Evolutionary conservation across 2,329 filamentous ascomycete genomes (phyloP).

Genomic region (Colletotrichum agaves): DNA sequence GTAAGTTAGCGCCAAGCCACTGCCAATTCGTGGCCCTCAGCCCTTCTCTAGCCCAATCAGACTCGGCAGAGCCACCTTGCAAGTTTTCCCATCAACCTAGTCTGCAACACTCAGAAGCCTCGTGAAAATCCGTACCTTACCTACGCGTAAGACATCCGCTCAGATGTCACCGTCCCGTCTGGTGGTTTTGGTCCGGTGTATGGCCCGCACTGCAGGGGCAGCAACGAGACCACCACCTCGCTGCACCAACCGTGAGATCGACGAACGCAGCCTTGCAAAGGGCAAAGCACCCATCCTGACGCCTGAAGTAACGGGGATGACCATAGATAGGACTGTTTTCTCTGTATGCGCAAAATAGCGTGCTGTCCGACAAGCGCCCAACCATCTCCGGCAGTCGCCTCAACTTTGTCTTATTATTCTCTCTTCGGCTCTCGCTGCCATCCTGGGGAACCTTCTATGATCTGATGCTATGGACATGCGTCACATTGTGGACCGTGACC

Average conservation of each 20-base stretch:
- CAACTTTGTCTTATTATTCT: constrained; percentile 17
- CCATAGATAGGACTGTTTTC: too few relatives aligned
- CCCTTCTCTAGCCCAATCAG: constrained; percentile 21
- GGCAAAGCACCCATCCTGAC: not conserved
- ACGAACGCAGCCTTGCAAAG: constrained; percentile 28
- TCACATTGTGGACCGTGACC: constrained; percentile 25
- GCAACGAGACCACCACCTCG: constrained; percentile 7
- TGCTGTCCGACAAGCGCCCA: not conserved
- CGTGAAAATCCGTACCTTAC: not conserved
- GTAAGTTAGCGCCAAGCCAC: constrained; percentile 29
- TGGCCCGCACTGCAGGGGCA: not conserved
- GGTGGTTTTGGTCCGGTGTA: not conserved
- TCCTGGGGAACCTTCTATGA: constrained; percentile 29
- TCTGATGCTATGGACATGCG: constrained; percentile 15
- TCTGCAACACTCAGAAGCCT: constrained; percentile 20
- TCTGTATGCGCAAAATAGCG: not conserved
- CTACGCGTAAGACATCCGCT: not conserved
- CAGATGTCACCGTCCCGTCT: constrained; percentile 19
- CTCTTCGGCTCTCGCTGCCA: constrained; percentile 16
- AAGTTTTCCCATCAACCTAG: constrained; percentile 18
- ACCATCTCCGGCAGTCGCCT: not conserved
- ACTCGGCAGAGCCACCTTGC: constrained; percentile 1
- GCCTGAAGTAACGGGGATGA: not conserved
- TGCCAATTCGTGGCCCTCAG: constrained; percentile 17
- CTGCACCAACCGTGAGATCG: not conserved